These are phyloP conservation scores for Fusarium multiceps DNA, from an alignment of 2,329 filamentous ascomycete genomes.

Conservation along the genomic window DNA sequence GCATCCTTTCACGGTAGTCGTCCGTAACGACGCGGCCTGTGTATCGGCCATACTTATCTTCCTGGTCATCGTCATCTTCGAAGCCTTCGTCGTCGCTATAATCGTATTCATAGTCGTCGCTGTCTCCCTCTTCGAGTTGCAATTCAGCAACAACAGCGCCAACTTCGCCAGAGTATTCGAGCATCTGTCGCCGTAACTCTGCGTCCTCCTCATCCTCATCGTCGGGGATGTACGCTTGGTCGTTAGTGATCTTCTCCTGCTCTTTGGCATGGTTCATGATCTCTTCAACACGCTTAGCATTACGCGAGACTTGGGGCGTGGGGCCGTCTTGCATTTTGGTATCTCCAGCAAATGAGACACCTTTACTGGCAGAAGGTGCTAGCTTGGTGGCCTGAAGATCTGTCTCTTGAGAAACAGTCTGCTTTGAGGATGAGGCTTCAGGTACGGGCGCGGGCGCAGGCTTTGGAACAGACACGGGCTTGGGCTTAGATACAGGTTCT, in stretches of 20 bases:
- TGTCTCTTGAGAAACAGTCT: neutral
- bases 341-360: slow-evolving; percentile 72
- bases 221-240: slow-evolving; percentile 69
- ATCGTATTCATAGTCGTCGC: slow-evolving; percentile 58
- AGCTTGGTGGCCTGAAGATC: slow-evolving; percentile 7
- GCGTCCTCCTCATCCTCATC: slow-evolving; percentile 86
- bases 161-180: slow-evolving; percentile 90
- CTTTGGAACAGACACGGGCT: neutral
- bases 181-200: slow-evolving; percentile 84
- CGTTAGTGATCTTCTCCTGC: slow-evolving; percentile 60
- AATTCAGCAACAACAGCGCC: slow-evolving; percentile 93
- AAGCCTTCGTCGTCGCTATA: slow-evolving; percentile 62
- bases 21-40: slow-evolving; percentile 75
- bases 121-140: slow-evolving; percentile 77
- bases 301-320: slow-evolving; percentile 52
- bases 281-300: slow-evolving; percentile 63
- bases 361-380: slow-evolving; percentile 58
- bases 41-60: slow-evolving; percentile 76
- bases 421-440: slow-evolving; percentile 3
- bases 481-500: neutral
- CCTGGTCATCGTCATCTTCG: slow-evolving; percentile 63
- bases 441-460: neutral
- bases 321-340: slow-evolving; percentile 61
- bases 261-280: slow-evolving; percentile 68
- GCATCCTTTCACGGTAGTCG: slow-evolving; percentile 84